phyloP scores from a whole-genome alignment of 2,329 filamentous ascomycete genomes.

The Pseudopyrenochaeta lycopersici region DNA sequence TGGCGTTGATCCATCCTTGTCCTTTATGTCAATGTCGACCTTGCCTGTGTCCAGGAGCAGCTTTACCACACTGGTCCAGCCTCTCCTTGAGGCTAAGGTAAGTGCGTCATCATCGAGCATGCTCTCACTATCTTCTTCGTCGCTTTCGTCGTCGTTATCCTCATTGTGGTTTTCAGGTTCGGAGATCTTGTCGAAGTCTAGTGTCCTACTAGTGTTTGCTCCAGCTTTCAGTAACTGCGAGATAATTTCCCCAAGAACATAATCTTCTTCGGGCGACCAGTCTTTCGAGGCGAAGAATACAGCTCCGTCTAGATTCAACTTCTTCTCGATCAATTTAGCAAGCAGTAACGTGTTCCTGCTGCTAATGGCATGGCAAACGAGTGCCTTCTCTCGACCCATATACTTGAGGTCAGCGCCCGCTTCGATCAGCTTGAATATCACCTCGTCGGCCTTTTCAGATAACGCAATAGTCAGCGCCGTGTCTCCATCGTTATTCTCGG shows the following conservation, averaged over 20 bases:
- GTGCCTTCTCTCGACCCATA: slow-evolving; percentile 2
- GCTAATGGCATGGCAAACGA: slow-evolving; percentile 4
- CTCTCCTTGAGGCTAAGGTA: not conserved
- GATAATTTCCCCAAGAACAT: slow-evolving; percentile 3
- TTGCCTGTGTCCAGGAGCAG: too few species aligned
- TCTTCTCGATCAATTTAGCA: slow-evolving; percentile 4
- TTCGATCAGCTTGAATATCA: slow-evolving; percentile 10
- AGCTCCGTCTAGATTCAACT: slow-evolving; percentile 4
- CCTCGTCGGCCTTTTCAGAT: not conserved
- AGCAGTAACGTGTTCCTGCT: slow-evolving; percentile 9
- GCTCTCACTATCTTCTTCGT: not conserved
- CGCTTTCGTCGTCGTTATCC: not conserved
- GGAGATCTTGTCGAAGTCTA: not conserved
- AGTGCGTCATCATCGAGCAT: not conserved
- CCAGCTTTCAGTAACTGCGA: slow-evolving; percentile 10
- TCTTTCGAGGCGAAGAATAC: slow-evolving; percentile 6
- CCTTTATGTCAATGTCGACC: not conserved
- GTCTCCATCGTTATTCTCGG: slow-evolving; percentile 10
- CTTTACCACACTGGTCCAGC: not conserved
- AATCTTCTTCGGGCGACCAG: not conserved
- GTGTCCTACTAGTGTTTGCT: slow-evolving; percentile 2
- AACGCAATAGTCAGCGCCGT: slow-evolving; percentile 18
- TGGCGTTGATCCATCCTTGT: not conserved
- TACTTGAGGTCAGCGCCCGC: slow-evolving; percentile 6
- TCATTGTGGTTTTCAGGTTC: not conserved